Evolutionary conservation across 2,329 filamentous ascomycete genomes (phyloP), one percentile per base, ranked within the genome.

Genomic region (Davidsoniella neocaledoniae): DNA sequence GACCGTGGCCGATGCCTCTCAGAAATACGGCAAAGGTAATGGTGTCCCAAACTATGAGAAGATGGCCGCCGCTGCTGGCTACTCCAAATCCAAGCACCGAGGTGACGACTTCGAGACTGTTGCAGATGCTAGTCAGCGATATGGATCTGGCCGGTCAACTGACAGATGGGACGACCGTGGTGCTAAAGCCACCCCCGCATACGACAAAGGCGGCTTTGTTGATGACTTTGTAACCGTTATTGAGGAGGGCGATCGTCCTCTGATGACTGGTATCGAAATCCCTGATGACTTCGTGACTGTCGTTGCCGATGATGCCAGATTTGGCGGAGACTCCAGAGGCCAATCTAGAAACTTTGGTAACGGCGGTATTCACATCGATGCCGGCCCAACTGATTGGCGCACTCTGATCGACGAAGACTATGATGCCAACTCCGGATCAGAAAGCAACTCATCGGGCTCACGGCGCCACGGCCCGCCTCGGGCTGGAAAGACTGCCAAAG

Each of bases 181-280:
- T 17, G n/a, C n/a, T 7, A 29, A 17, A 12, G 17, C 26, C 7
- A 17, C 43, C 2, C 14, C 16, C 14, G n/a, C 21, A 2, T 17
- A 17, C 29, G 17, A 25, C 17, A 14, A 4, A 21, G 26, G 25
- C 10, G 43, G 36, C 37, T 21, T 38, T 37, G 33, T 19, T 29
- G 17, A 36, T 23, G 45, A 52, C 23, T 52, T 47, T 21, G 50
- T 48, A 40, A 52, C 50, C 8, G 45, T 52, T 21, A 38, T 52
- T 17, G 45, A 48, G 8, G 38, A 48, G 23, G 23, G 38, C 21
- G 9, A 41, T n/a, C 38, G 41, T 5, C 40, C 46, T 25, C 40
- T 47, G 19, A 46, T 39, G 43, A 17, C 21, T 5, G 29, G 26
- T 8, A 40, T 43, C 14, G 7, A 43, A 19, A 23, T 53, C n/a